phyloP scores from a whole-genome alignment of 163 green algal genomes.

The Volvox carteri region DNA sequence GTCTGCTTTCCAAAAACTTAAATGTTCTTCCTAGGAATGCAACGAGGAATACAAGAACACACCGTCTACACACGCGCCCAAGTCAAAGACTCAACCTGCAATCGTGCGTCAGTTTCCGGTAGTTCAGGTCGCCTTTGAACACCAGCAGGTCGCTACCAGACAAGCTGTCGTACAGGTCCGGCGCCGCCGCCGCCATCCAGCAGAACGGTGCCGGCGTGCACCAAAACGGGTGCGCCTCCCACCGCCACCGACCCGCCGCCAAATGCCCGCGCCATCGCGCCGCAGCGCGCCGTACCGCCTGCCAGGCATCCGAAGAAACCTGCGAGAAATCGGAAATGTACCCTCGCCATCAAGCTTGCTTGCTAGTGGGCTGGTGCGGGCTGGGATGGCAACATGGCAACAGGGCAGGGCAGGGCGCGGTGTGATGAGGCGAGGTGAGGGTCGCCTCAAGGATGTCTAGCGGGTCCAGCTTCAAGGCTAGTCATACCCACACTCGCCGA shows the following conservation, averaged over 20 bases:
- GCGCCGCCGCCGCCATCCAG: constrained; percentile 57
- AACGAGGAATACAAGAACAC: too few species aligned
- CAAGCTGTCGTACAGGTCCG: constrained; percentile 59
- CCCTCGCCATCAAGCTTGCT: too few species aligned
- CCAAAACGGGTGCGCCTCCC: constrained; percentile 61
- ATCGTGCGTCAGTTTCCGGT: constrained; percentile 61
- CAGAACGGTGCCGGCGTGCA: constrained; percentile 56
- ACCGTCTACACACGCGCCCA: too few species aligned
- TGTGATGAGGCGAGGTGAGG: too few species aligned
- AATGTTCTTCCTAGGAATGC: too few species aligned
- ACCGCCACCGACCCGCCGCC: constrained; percentile 51
- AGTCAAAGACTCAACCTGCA: constrained; percentile 27
- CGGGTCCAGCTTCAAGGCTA: too few species aligned
- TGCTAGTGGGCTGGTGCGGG: too few species aligned
- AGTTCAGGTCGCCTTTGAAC: constrained; percentile 61
- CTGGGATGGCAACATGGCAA: too few species aligned
- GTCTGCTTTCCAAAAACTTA: too few species aligned
- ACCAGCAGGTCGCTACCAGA: constrained; percentile 53
- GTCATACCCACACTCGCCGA: not conserved
- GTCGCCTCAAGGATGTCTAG: too few species aligned
- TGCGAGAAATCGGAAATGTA: too few species aligned
- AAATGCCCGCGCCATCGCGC: constrained; percentile 50
- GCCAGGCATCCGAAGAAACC: constrained; percentile 16
- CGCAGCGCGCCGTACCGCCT: constrained; percentile 31
- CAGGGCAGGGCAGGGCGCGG: too few species aligned